Base-by-base conservation (phyloP, 495 filamentous ascomycete genomes). In the Aspergillus hancockii region DNA sequence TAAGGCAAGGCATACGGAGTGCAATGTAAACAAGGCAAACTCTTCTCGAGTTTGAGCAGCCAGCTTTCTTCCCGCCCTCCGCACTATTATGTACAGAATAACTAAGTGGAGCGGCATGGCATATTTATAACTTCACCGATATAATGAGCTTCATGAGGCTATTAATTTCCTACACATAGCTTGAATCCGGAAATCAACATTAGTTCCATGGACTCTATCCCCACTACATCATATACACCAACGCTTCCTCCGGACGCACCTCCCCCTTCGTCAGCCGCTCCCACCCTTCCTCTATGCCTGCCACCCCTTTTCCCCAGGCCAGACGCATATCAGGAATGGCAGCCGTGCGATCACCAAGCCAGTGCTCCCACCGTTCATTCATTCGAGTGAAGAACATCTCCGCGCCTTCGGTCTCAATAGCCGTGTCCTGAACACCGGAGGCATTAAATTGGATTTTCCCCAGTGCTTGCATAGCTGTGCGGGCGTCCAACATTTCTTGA, bases 231-330 rank as follows among this genome's bases (percentile, higher is more conserved):
- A n/a, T 43, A 52, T 60, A 65, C 72, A 55, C 58, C 49, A 58
- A 50, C n/a, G 45, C 49, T 23, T 80, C 74, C 49, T 77, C 73
- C 8, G 77, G 60, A 8, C 60, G 47, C 8, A 77, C 72, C 54
- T 78, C 63, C 8, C 80, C 77, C 30, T 55, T 63, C 10, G 66
- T 71, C 9, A 81, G 62, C 45, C 52, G 61, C 30, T 79, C 71
- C 81, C 81, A 84, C 0, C 76, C 81, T 0, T 70, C 72, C 28
- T 67, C 64, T 23, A 64, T 59, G 57, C 73, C 71, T 36, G 46
- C 59, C 4, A 84, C 69, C 0, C 80, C 78, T 36, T 74, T 54
- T 3, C 79, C 77, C 76, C 74, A 79, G 10, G 68, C 61, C 18
- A 83, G 55, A 46, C 69, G 62, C 57, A 71, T 56, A 9, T 66